Evolutionary conservation across 2,329 filamentous ascomycete genomes (phyloP), one percentile per base, ranked within the genome.

Genomic region (Talaromyces sp.): DNA sequence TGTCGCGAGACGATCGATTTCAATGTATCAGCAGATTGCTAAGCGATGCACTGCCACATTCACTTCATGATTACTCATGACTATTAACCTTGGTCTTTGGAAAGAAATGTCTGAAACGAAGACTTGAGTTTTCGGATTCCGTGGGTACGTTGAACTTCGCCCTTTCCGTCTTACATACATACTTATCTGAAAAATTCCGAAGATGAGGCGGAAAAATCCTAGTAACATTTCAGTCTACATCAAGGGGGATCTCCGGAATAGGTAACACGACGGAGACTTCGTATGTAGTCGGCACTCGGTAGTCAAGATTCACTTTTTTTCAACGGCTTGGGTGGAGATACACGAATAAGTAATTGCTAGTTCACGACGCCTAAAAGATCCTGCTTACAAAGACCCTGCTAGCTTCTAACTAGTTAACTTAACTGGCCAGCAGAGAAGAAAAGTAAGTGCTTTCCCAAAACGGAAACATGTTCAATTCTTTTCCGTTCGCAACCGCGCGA

Each of bases 401-500:
- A 49, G 22, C 24, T 31, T 50, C 13, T 31, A 5, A 22, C 22
- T 22, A 22, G 22, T 22, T 22, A 22, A 50, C 3, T 16, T 41
- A n/a, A 43, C 6, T 50, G 47, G 47, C 22, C 14, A 14, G 24
- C 49, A 35, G n/a, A 33, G 19, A 19, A 33, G 27, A 49, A 27
- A 27, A 27, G 14, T 33, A 37, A 56, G 52, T 56, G 33, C 52
- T 56, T 56, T 9, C 52, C 52, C 10, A 37, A 56, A 56, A 56
- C 16, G 52, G 52, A 37, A 39, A 16, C 31, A 24, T n/a, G 33
- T 22, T 37, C 10, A n/a, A 33, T 35, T 37, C 50, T 37, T 37
- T 39, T 56, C 52, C 52, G 52, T 39, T 56, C 10, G 50, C 50
- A 56, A 56, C n/a, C 49, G 49, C 49, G 49, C 50, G 50, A 19